Base-by-base conservation (phyloP, 306 rosid species). In the Glycyrrhiza uralensis region DNA sequence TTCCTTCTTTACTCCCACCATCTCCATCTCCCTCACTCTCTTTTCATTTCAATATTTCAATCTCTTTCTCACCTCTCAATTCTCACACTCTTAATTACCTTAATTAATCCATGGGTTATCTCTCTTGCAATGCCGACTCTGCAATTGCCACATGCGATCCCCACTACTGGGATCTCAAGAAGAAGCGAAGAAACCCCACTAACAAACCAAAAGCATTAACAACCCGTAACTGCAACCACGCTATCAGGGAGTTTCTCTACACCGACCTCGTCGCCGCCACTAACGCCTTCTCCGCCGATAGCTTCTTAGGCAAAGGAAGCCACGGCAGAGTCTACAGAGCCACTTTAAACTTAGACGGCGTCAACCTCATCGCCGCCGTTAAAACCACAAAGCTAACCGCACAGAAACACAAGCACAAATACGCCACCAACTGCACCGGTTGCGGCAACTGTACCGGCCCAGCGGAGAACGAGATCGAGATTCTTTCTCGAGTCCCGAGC, bases 381-480 rank as follows among this genome's bases (percentile, higher is more conserved):
- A 93, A 93, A 47, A 86, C 42, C 1, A 86, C 94, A 0, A 90
- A 86, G 42, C 28, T 42, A 35, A 14, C 68, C 7, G 0, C 17
- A 2, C 4, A 61, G 7, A 12, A 1, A 8, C 62, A 2, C 61
- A 35, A 14, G 7, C 69, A 9, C 54, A 28, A 38, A 71, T 14
- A 64, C 20, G 0, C 24, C 11, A 15, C 38, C 4, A 72, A 17
- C 52, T 83, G 88, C 74, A 75, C 57, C 33, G 77, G 78, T 19
- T 80, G 87, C 60, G 77, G 68, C 45, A 78, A 78, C 71, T 87
- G 87, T 60, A 82, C 85, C 2, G 80, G 83, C 50, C 92, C 90
- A 0, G 84, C 83, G 0, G 96, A 89, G 41, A 93, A 93, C 87
- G 98, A 93, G 88, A 88, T 93, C 84, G 97, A 93, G 87, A 91